Evolutionary conservation across 1,139 yeast genomes (phyloP), one percentile per base, ranked within the genome.

Genomic region (Pichia sp.): DNA sequence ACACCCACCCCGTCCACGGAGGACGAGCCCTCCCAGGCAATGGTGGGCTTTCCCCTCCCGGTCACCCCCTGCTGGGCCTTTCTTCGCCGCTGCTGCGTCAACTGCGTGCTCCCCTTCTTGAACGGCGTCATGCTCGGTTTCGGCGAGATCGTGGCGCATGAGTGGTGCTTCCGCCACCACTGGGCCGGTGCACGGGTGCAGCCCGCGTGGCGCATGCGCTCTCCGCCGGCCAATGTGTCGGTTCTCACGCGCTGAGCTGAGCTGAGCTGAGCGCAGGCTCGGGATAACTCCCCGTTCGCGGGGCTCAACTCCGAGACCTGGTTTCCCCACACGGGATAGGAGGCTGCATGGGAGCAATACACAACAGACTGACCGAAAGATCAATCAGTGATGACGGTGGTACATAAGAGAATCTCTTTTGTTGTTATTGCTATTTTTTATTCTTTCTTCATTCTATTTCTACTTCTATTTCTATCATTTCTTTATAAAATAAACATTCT

Each of bases 41-140:
- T 22, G 25, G 25, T 22, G 3, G 25, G 8, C 34, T 10, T 16
- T 16, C 4, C 41, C 22, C 5, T 14, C 25, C 16, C 25, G 14
- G 28, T 2, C 27, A 7, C 38, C 16, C 41, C 25, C 13, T 36
- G 9, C 41, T 36, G 41, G 41, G 22, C 16, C 16, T 36, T 36
- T 11, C 10, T 36, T 1, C 41, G 41, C 16, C 25, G 25, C 25
- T 36, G 41, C 41, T 36, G 90, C 3, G 83, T 93, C 58, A 91
- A 93, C 62, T 70, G 91, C 60, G 68, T 90, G 5, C 72, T 93
- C 48, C 99, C 99, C 3, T 90, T 93, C 63, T 74, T 93, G 57
- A 93, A 93, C 65, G 99, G 99, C 13, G 74, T 93, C 72, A 91
- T 91, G 96, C 77, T 93, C 56, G 99, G 99, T 0, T 89, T 91